Base-by-base conservation (phyloP, 139 green algal genomes). In the Parachlorella kessleri region DNA sequence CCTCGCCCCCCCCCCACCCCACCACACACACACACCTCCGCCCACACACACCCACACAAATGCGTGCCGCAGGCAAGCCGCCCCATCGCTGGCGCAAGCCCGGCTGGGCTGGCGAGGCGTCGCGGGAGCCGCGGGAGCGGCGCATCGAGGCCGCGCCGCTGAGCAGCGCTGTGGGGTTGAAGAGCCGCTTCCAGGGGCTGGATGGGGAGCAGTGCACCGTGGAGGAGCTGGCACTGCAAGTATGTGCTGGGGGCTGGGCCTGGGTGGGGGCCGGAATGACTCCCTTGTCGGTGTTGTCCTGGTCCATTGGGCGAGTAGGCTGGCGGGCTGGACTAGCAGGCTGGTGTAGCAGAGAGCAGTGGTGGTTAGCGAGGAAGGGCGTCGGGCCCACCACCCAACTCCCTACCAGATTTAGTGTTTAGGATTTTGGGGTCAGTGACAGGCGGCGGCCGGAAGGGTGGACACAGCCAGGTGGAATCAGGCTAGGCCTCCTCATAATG, bases 1-100 rank as follows among this genome's bases (percentile, higher is more conserved):
- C 48, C 48, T 59, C 48, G 23, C 48, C 48, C 18, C 48, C 48
- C 48, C 18, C 48, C 48, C 48, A 28, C 48, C 48, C 48, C 18
- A 10, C 48, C 18, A 18, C 48, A 59, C 48, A 18, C 48, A 28
- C 48, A 59, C 7, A 8, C 9, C 5, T 76, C 33, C 18, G 9
- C 33, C 53, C 59, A 30, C 48, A 30, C 48, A 37, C 3, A 36
- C 5, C 0, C 30, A n/a, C n/a, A n/a, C n/a, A n/a, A n/a, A n/a
- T n/a, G n/a, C n/a, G n/a, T n/a, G n/a, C 24, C 66, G 40, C 75
- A 81, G 75, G 87, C n/a, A 95, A 94, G 80, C 93, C 91, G 24
- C 94, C 93, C 3, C 76, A 91, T 23, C 77, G 92, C 3, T 97
- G 94, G 94, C 84, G 81, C 73, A 73, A 48, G 35, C 94, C 93